Evolutionary conservation across 768 basidiomycete species (phyloP).

Genomic region (Amanita thiersii): DNA sequence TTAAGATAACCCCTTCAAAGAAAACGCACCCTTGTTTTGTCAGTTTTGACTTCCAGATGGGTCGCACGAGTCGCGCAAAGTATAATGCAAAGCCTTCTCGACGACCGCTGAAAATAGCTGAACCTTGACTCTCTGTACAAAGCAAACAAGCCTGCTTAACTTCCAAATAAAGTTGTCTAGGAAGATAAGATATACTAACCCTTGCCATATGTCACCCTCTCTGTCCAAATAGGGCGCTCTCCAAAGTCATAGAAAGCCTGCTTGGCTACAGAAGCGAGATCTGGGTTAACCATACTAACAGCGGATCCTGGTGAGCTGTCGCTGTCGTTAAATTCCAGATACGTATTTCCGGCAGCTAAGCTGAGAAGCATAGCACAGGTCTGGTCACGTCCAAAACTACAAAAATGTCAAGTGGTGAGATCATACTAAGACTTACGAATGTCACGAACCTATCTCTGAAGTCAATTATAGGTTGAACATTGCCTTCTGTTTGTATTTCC

Average conservation of each 20-base stretch:
- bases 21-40: constrained; percentile 49
- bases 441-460: constrained; percentile 67
- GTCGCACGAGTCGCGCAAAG: constrained; percentile 76
- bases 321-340: constrained; percentile 52
- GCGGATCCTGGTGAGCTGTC: constrained; percentile 34
- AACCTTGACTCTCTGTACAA: constrained; percentile 52
- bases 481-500: constrained; percentile 68
- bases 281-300: constrained; percentile 46
- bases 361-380: constrained; percentile 89
- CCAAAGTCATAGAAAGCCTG: constrained; percentile 85
- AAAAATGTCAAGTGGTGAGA: neutral
- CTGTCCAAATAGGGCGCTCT: constrained; percentile 76
- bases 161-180: constrained; percentile 1
- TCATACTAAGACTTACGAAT: neutral
- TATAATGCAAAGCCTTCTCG: constrained; percentile 86
- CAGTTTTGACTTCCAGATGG: constrained; percentile 82
- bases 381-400: constrained; percentile 85
- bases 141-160: constrained; percentile 19
- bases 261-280: constrained; percentile 65
- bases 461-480: constrained; percentile 70
- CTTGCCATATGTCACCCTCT: constrained; percentile 69
- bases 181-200: constrained; percentile 29
- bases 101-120: constrained; percentile 76
- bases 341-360: constrained; percentile 79
- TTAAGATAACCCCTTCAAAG: neutral